These are phyloP conservation scores for Colletotrichum lindemuthianum DNA, from an alignment of 2,329 filamentous ascomycete genomes.

Conservation along the genomic window DNA sequence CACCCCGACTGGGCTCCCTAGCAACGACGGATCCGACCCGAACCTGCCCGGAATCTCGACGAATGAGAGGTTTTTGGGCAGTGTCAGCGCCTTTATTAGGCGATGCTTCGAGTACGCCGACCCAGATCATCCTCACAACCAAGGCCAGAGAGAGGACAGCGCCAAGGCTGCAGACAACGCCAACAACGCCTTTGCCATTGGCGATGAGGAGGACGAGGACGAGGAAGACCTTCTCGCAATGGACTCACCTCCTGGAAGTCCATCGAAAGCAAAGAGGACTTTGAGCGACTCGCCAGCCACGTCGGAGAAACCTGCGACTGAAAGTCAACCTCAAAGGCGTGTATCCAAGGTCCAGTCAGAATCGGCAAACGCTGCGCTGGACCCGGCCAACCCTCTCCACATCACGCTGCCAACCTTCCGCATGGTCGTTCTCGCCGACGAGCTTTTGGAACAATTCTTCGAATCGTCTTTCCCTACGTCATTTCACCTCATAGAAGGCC, in stretches of 20 bases:
- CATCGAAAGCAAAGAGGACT: conserved; percentile 53
- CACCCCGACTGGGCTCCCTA: conserved; percentile 58
- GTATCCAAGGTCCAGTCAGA: conserved; percentile 75
- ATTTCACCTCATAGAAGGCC: conserved; percentile 83
- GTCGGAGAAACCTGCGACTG: conserved; percentile 29
- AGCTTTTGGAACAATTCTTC: conserved; percentile 96
- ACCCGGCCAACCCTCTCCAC: conserved; percentile 91
- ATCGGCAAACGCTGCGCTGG: conserved; percentile 87
- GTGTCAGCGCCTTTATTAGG: conserved; percentile 94
- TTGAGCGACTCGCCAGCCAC: conserved; percentile 36
- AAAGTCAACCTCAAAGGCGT: conserved; percentile 41
- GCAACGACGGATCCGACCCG: conserved; percentile 48
- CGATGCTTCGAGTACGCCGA: conserved; percentile 98
- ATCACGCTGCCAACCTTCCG: conserved; percentile 98
- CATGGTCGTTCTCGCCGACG: conserved; percentile 97
- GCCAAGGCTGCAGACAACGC: conserved; percentile 43
- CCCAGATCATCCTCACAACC: conserved; percentile 79
- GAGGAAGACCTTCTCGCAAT: conserved; percentile 71
- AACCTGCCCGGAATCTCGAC: conserved; percentile 65
- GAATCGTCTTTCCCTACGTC: conserved; percentile 94
- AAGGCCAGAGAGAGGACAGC: conserved; percentile 49
- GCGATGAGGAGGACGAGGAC: conserved; percentile 77
- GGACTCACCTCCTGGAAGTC: conserved; percentile 56
- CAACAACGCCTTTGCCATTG: conserved; percentile 74
- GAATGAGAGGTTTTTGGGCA: conserved; percentile 90